Percentiles rank a stretch among this genome's conserved stretches.
Conservation (phyloP, 768 basidiomycete genomes). For the Exidia glandulosa region DNA sequence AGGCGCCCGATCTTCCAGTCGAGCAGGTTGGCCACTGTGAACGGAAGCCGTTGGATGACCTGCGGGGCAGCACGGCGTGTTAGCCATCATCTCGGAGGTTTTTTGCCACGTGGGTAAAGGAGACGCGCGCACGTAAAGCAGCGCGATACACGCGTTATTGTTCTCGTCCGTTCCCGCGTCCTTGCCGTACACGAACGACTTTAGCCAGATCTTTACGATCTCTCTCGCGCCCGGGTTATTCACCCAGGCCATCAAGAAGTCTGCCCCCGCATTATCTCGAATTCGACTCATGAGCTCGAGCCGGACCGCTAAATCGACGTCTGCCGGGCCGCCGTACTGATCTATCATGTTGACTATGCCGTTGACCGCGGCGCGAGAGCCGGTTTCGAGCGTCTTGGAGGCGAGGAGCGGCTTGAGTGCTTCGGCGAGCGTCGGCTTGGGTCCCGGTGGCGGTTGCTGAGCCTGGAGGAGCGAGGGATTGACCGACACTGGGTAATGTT, state of each 20-base stretch:
- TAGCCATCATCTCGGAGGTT: neutral
- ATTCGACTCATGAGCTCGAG: conserved; percentile 72
- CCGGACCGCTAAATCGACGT: conserved; percentile 55
- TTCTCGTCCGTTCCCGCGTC: conserved; percentile 49
- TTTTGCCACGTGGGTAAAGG: neutral
- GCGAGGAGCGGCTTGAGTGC: conserved; percentile 47
- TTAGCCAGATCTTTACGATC: conserved; percentile 73
- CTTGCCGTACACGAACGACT: conserved; percentile 49
- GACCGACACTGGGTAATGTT: conserved; percentile 2
- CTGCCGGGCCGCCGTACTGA: conserved; percentile 43
- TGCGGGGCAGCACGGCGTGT: conserved; percentile 16
- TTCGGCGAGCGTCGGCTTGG: conserved; percentile 39
- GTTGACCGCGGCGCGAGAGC: conserved; percentile 46
- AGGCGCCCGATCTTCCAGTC: conserved; percentile 71
- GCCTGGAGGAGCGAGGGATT: neutral
- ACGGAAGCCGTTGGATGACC: conserved; percentile 78
- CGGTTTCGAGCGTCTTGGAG: conserved; percentile 20
- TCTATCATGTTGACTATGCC: conserved; percentile 46
- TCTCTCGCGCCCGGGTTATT: conserved; percentile 69
- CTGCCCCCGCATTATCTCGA: conserved; percentile 73
- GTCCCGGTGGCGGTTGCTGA: conserved; percentile 9
- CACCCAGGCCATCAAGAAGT: conserved; percentile 79
- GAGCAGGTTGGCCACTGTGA: conserved; percentile 57
- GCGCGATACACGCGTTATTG: conserved; percentile 53
- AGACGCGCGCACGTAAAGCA: conserved; percentile 69